Base-by-base conservation (phyloP, 441 rosid genomes). In the Biscutella auriculata region DNA sequence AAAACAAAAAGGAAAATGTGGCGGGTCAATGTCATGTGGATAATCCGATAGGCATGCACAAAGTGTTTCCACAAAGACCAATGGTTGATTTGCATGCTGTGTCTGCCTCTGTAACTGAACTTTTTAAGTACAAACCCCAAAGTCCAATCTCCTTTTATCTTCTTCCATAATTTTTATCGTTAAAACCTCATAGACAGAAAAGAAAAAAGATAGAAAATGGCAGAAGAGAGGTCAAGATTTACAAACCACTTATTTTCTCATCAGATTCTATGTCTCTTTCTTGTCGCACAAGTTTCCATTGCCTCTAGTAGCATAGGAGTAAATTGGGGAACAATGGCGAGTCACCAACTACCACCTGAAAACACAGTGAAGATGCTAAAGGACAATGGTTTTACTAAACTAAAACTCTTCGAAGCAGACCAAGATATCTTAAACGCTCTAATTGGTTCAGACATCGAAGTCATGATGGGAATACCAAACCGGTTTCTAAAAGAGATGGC, bases 251-350 rank as follows among this genome's bases (percentile, higher is more conserved):
- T 53, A 45, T 13, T 17, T 32, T 25, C 61, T 69, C 70, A 25
- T 69, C 73, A 13, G 47, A 57, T 68, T 57, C 46, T 57, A 5
- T 32, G 26, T 53, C 45, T 50, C 45, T 51, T 52, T 30, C 69
- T 53, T 58, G 39, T 66, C 32, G 44, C 65, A 45, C 57, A 62
- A 37, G 63, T 66, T 60, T 65, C 61, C 44, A 19, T 60, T 30
- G 75, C 64, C 50, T 44, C 69, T 27, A 40, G 11, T 27, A 44
- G 66, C 11, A 67, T 81, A 28, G 87, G 84, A 19, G 77, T 79
- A 9, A 81, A 81, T 72, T 81, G 87, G 87, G 82, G 84, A 14
- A 79, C 84, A 19, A 69, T 75, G 77, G 62, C 84, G 8, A 73
- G 67, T 28, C 83, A 69, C 68, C 78, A 68, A 55, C 73, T 81